These are phyloP conservation scores for Lepidopterella palustris DNA, from an alignment of 495 filamentous ascomycete species.

Conservation along the genomic window DNA sequence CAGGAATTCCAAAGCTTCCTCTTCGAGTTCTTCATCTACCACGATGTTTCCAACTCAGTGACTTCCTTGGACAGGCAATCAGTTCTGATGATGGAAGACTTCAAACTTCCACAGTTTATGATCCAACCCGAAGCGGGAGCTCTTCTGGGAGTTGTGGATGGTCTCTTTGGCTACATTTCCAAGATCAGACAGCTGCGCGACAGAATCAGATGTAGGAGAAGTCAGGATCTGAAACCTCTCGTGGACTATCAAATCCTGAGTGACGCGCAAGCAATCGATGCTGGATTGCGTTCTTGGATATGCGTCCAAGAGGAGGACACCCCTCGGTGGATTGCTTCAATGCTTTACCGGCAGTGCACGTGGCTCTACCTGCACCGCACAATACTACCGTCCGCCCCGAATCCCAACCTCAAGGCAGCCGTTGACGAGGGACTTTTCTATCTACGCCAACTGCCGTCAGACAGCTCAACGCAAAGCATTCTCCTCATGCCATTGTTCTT, in stretches of 20 bases:
- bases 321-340: slow-evolving; percentile 65
- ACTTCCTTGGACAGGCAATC: slow-evolving; percentile 57
- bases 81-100: slow-evolving; percentile 52
- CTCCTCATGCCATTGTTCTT: slow-evolving; percentile 85
- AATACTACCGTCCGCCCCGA: slow-evolving; percentile 64
- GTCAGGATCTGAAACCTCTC: slow-evolving; percentile 55
- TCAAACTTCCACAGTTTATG: slow-evolving; percentile 61
- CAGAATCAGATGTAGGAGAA: slow-evolving; percentile 61
- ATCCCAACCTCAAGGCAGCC: slow-evolving; percentile 61
- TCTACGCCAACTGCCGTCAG: slow-evolving; percentile 55
- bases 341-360: slow-evolving; percentile 82
- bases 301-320: slow-evolving; percentile 64
- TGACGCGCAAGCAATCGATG: slow-evolving; percentile 71
- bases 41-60: slow-evolving; percentile 75
- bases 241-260: slow-evolving; percentile 70
- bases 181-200: slow-evolving; percentile 75
- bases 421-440: slow-evolving; percentile 71
- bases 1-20: slow-evolving; percentile 57
- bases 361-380: slow-evolving; percentile 89
- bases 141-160: slow-evolving; percentile 80
- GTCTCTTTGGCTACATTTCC: slow-evolving; percentile 72
- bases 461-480: slow-evolving; percentile 63
- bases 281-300: slow-evolving; percentile 67
- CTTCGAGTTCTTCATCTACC: slow-evolving; percentile 88
- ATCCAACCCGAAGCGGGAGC: slow-evolving; percentile 67